A percentile compares a stretch with the other conserved stretches of the same genome.
Evolutionary conservation across 305 asterid genomes (phyloP).

Genomic region (Solanum aculeatissimum): DNA sequence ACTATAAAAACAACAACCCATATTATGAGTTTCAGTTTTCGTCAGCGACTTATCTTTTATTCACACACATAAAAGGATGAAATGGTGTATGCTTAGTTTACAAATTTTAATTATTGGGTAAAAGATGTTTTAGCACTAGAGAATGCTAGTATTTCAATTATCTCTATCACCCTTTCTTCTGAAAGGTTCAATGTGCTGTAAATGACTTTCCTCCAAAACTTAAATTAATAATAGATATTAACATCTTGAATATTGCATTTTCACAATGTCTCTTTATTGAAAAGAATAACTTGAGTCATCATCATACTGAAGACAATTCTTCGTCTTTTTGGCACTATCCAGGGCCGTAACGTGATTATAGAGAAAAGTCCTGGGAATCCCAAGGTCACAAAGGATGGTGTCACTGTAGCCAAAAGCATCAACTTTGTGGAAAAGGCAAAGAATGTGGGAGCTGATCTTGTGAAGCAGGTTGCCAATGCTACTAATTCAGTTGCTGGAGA

Average conservation of each 20-base stretch:
- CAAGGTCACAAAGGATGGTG: constrained; percentile 88
- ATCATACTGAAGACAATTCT: not conserved
- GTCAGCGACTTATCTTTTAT: not conserved
- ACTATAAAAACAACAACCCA: no score
- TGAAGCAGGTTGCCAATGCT: constrained; percentile 86
- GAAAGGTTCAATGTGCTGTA: not conserved
- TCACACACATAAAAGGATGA: not conserved
- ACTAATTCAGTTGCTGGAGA: constrained; percentile 86
- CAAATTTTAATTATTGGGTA: not conserved
- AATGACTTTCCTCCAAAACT: not conserved
- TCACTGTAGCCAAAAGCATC: constrained; percentile 80
- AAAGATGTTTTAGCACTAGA: not conserved
- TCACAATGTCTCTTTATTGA: not conserved
- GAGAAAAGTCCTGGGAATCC: constrained; percentile 45
- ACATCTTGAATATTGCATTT: not conserved
- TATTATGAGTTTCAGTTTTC: not conserved
- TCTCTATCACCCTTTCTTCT: not conserved
- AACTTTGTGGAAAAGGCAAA: constrained; percentile 52
- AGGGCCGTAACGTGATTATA: constrained; percentile 80
- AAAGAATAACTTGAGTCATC: not conserved
- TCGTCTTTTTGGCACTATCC: not conserved
- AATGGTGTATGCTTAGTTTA: not conserved
- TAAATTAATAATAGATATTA: not conserved
- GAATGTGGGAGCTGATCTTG: constrained; percentile 74
- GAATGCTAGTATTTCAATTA: not conserved